These are phyloP conservation scores for Neurospora hispaniola DNA, from an alignment of 495 filamentous ascomycete species.

Conservation along the genomic window DNA sequence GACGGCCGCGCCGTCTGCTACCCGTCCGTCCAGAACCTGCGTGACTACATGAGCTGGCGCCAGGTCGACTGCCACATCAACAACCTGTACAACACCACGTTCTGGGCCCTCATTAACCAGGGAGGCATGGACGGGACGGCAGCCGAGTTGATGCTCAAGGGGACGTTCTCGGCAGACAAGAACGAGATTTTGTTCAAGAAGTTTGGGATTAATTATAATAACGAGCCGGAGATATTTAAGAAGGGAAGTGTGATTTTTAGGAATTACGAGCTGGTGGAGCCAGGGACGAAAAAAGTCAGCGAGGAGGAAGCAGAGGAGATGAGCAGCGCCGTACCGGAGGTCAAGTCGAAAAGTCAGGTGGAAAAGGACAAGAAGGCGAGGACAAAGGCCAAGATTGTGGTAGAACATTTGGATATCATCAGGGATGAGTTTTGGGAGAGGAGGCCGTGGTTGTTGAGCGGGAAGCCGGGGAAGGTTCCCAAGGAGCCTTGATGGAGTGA, in stretches of 20 bases:
- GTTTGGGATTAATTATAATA: constrained; percentile 94
- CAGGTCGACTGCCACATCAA: constrained; percentile 98
- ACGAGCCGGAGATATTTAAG: constrained; percentile 82
- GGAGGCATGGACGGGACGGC: constrained; percentile 64
- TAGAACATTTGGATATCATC: constrained; percentile 88
- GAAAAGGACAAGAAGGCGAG: constrained; percentile 70
- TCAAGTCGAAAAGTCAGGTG: constrained; percentile 59
- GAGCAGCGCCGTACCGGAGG: constrained; percentile 22
- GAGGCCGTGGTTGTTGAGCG: constrained; percentile 75
- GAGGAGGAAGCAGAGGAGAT: constrained; percentile 26
- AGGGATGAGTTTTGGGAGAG: constrained; percentile 85
- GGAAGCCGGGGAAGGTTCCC: constrained; percentile 58
- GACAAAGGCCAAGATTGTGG: constrained; percentile 62
- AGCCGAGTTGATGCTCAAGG: constrained; percentile 71
- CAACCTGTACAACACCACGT: constrained; percentile 95
- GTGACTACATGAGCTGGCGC: constrained; percentile 94
- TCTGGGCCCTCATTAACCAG: constrained; percentile 75
- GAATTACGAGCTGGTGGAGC: constrained; percentile 51
- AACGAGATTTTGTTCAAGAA: constrained; percentile 89
- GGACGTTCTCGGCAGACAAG: constrained; percentile 76
- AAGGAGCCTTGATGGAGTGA: constrained; percentile 29
- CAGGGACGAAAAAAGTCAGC: constrained; percentile 28
- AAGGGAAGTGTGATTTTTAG: constrained; percentile 87
- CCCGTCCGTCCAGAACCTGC: constrained; percentile 62
- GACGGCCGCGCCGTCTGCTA: constrained; percentile 88